These are phyloP conservation scores for Candida albicans DNA, from an alignment of 1,139 yeast species.

Conservation along the genomic window DNA sequence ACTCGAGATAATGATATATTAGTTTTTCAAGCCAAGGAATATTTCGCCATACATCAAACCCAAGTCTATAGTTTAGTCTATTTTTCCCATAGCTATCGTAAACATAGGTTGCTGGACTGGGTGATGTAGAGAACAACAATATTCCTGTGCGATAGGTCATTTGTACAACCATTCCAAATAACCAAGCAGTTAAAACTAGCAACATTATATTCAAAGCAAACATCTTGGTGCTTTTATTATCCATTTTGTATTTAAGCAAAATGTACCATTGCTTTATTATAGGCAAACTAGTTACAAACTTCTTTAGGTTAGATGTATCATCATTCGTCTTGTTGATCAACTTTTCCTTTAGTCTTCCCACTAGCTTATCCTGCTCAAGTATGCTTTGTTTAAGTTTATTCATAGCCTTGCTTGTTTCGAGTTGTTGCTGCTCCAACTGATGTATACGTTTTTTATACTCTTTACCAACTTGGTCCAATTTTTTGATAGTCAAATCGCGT, in stretches of 20 bases:
- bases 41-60: slow-evolving; percentile 9
- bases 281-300: slow-evolving; percentile 29
- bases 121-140: neutral
- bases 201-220: slow-evolving; percentile 24
- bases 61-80: neutral
- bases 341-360: slow-evolving; percentile 21
- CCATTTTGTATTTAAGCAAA: slow-evolving; percentile 28
- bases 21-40: slow-evolving; percentile 10
- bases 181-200: slow-evolving; percentile 23
- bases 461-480: slow-evolving; percentile 24
- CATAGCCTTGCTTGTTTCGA: slow-evolving; percentile 18
- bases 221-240: slow-evolving; percentile 21
- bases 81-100: slow-evolving; percentile 22
- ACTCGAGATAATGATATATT: slow-evolving; percentile 10
- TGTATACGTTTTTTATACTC: slow-evolving; percentile 23
- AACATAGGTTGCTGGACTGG: slow-evolving; percentile 16
- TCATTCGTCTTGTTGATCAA: slow-evolving; percentile 10
- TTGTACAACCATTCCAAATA: slow-evolving; percentile 9
- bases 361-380: slow-evolving; percentile 24
- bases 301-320: slow-evolving; percentile 8
- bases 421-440: slow-evolving; percentile 18
- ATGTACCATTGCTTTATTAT: slow-evolving; percentile 33
- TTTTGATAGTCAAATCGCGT: slow-evolving; percentile 22
- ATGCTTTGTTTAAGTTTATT: slow-evolving; percentile 15
- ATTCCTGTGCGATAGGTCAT: slow-evolving; percentile 15